These are phyloP conservation scores for Colletotrichum nymphaeae DNA, from an alignment of 2,329 filamentous ascomycete species.

Conservation along the genomic window DNA sequence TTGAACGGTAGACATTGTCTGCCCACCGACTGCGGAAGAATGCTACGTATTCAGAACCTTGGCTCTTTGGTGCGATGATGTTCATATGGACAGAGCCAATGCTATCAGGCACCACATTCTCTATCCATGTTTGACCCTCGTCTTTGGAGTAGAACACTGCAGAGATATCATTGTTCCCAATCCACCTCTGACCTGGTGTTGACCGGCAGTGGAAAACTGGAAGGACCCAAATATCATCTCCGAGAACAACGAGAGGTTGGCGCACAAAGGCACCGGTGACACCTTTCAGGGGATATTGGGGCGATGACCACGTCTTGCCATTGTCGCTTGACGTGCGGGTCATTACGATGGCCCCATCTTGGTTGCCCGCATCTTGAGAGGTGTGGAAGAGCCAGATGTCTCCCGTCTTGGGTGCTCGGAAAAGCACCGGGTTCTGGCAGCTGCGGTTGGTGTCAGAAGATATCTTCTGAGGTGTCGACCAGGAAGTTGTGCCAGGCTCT, in stretches of 20 bases:
- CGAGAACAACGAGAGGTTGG: conserved; percentile 51
- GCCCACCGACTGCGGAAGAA: conserved; percentile 58
- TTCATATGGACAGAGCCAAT: conserved; percentile 57
- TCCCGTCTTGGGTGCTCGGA: conserved; percentile 46
- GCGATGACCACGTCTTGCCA: conserved; percentile 50
- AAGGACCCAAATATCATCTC: conserved; percentile 52
- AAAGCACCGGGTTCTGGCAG: conserved; percentile 58
- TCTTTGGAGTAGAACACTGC: conserved; percentile 51
- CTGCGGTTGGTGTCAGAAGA: conserved; percentile 52
- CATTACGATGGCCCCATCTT: conserved; percentile 53
- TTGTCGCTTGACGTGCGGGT: conserved; percentile 48
- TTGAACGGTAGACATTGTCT: conserved; percentile 54
- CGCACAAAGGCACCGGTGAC: conserved; percentile 52
- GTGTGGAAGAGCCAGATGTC: conserved; percentile 57
- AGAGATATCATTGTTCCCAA: conserved; percentile 56
- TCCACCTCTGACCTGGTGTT: conserved; percentile 52
- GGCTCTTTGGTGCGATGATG: conserved; percentile 44
- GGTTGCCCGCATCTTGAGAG: conserved; percentile 56
- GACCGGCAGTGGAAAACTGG: conserved; percentile 57
- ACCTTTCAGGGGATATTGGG: conserved; percentile 45
- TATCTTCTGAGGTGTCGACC: conserved; percentile 48
- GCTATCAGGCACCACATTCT: conserved; percentile 49
- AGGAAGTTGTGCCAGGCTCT: conserved; percentile 41
- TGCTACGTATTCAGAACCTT: conserved; percentile 44
- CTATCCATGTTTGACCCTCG: conserved; percentile 51